Conservation (phyloP, 441 rosid genomes). For the Corymbia calophylla region DNA sequence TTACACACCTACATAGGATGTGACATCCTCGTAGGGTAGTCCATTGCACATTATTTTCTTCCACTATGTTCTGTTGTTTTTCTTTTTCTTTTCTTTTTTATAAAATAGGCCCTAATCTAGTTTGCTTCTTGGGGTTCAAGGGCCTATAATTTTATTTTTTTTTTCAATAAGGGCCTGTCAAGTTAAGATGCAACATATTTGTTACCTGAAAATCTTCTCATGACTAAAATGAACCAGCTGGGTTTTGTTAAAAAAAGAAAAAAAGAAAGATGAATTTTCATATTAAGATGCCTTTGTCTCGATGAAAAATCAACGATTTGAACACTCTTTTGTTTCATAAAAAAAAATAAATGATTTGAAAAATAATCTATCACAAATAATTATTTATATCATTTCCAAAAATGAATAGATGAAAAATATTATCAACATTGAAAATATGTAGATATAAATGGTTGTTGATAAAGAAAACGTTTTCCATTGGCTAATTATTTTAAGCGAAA, state of each 20-base stretch:
- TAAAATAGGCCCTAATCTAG: not conserved
- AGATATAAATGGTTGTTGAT: accelerated
- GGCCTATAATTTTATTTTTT: not conserved
- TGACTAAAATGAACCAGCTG: not conserved
- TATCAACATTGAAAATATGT: accelerated
- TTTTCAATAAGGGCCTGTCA: no score
- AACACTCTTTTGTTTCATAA: not conserved
- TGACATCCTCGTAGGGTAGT: not conserved
- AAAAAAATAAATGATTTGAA: not conserved
- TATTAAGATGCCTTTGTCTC: not conserved
- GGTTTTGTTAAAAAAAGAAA: not conserved
- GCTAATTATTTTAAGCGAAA: not conserved
- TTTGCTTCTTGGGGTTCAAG: not conserved
- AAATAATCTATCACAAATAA: no score
- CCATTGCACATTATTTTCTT: not conserved
- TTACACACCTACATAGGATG: not conserved
- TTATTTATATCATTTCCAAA: not conserved
- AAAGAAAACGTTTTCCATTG: not conserved
- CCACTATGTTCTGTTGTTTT: no score
- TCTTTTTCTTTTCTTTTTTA: no score
- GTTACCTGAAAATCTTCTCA: not conserved
- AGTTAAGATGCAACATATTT: not conserved
- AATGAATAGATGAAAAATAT: not conserved
- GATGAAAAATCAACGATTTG: accelerated
- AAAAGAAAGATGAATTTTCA: not conserved